Evolutionary conservation across 2,329 filamentous ascomycete species (phyloP).

Genomic region (Fusarium sp.): DNA sequence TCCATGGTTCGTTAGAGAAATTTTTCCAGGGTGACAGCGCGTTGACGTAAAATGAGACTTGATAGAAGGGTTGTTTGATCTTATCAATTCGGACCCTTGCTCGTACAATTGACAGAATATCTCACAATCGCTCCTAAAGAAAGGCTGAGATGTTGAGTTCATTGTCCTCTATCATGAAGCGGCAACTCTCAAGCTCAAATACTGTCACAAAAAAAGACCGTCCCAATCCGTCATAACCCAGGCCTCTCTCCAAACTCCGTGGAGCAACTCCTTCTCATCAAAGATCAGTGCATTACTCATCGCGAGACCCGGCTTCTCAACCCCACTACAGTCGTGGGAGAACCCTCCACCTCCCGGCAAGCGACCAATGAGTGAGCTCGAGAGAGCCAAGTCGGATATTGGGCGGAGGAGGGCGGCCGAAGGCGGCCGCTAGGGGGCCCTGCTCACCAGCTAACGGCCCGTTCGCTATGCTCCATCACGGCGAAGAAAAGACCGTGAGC

Average conservation of each 20-base stretch:
- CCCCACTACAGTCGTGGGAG: slow-evolving; percentile 4
- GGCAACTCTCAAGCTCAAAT: slow-evolving; percentile 21
- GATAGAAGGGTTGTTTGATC: neutral
- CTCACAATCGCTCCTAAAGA: neutral
- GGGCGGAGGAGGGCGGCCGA: neutral
- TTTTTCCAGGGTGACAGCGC: neutral
- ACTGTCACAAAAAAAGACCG: neutral
- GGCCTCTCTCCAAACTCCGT: neutral
- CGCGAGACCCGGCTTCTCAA: neutral
- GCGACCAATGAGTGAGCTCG: slow-evolving; percentile 1
- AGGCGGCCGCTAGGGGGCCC: neutral
- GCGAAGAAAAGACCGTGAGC: neutral
- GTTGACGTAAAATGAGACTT: neutral
- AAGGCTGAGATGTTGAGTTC: neutral
- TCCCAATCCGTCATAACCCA: neutral
- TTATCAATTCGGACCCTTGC: neutral
- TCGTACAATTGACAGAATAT: neutral
- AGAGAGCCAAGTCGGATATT: slow-evolving; percentile 5
- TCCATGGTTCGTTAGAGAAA: slow-evolving; percentile 33
- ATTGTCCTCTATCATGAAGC: neutral
- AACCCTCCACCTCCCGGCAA: neutral
- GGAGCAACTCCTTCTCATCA: slow-evolving; percentile 8
- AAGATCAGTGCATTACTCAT: slow-evolving; percentile 20
- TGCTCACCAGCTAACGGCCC: neutral
- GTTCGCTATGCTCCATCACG: neutral